Evolutionary conservation across 1,139 yeast genomes (phyloP).

Genomic region (Lodderomyces metapsilosis): DNA sequence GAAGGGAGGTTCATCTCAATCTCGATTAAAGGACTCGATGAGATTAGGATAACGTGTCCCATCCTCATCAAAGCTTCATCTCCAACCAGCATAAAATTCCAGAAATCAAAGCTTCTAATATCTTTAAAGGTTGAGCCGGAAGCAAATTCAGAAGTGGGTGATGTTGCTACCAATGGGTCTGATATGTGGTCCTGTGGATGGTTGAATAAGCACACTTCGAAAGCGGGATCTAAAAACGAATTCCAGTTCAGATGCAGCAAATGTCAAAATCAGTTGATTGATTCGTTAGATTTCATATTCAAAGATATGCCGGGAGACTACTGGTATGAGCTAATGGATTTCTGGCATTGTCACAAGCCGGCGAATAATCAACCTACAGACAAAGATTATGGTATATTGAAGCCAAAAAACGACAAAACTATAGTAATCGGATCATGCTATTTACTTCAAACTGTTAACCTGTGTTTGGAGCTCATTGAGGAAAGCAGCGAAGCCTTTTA

Average conservation of each 20-base stretch:
- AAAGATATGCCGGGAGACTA: slow-evolving; percentile 84
- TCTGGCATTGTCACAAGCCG: slow-evolving; percentile 98
- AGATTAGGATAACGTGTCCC: background rate
- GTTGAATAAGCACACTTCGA: slow-evolving; percentile 34
- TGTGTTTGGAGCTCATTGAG: slow-evolving; percentile 7
- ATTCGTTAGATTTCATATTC: slow-evolving; percentile 30
- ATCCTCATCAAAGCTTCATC: background rate
- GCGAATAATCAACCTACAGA: slow-evolving; percentile 23
- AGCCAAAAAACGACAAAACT: slow-evolving; percentile 40
- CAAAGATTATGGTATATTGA: slow-evolving; percentile 36
- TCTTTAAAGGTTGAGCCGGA: background rate
- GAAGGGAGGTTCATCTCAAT: background rate
- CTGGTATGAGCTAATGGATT: slow-evolving; percentile 96
- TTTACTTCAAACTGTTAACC: slow-evolving; percentile 38
- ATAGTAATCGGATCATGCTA: slow-evolving; percentile 62
- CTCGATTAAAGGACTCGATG: background rate
- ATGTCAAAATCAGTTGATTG: slow-evolving; percentile 29
- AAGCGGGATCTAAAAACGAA: slow-evolving; percentile 20
- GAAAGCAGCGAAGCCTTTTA: slow-evolving; percentile 11
- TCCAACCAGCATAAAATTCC: background rate
- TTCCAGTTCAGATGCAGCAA: slow-evolving; percentile 34
- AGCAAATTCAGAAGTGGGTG: background rate
- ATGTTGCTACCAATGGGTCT: slow-evolving; percentile 13
- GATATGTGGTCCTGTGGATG: slow-evolving; percentile 42
- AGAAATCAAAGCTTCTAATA: background rate